Conservation (phyloP, 2,329 filamentous ascomycete genomes). For the Xylaria sp. region DNA sequence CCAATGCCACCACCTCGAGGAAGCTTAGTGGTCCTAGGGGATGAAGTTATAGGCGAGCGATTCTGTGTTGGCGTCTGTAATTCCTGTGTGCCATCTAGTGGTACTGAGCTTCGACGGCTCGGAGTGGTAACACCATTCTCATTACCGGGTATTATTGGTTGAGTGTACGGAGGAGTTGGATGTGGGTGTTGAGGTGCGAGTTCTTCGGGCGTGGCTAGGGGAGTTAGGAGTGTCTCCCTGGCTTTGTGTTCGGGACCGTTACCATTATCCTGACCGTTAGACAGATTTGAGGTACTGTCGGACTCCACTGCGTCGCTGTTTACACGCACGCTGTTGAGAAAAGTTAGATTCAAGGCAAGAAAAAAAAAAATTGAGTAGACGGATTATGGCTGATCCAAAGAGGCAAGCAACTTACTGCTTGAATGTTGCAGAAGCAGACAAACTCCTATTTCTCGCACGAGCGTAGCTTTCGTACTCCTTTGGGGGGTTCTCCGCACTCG, state of each 20-base stretch:
- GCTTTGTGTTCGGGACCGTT: slow-evolving; percentile 41
- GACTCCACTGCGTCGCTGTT: slow-evolving; percentile 48
- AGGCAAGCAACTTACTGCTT: slow-evolving; percentile 45
- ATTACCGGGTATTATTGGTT: slow-evolving; percentile 38
- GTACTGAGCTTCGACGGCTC: slow-evolving; percentile 28
- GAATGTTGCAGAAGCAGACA: slow-evolving; percentile 52
- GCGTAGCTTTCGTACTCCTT: slow-evolving; percentile 70
- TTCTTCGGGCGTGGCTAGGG: slow-evolving; percentile 19
- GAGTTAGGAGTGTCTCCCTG: slow-evolving; percentile 40
- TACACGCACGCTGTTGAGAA: slow-evolving; percentile 36
- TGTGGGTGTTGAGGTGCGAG: slow-evolving; percentile 33
- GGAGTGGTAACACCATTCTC: slow-evolving; percentile 37
- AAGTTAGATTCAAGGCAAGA: slow-evolving; percentile 6
- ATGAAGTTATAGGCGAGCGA: slow-evolving; percentile 29
- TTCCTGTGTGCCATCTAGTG: slow-evolving; percentile 37
- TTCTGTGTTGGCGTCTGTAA: slow-evolving; percentile 10
- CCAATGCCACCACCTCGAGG: slow-evolving; percentile 45
- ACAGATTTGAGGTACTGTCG: slow-evolving; percentile 43
- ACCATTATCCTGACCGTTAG: slow-evolving; percentile 42
- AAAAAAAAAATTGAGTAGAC: background rate
- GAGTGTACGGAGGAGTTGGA: slow-evolving; percentile 31
- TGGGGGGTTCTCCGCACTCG: slow-evolving; percentile 64
- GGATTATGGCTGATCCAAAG: background rate
- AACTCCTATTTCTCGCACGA: slow-evolving; percentile 60
- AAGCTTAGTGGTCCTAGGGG: slow-evolving; percentile 36